Conservation (phyloP, 2,329 filamentous ascomycete species). For the Sporothrix brasiliensis region DNA sequence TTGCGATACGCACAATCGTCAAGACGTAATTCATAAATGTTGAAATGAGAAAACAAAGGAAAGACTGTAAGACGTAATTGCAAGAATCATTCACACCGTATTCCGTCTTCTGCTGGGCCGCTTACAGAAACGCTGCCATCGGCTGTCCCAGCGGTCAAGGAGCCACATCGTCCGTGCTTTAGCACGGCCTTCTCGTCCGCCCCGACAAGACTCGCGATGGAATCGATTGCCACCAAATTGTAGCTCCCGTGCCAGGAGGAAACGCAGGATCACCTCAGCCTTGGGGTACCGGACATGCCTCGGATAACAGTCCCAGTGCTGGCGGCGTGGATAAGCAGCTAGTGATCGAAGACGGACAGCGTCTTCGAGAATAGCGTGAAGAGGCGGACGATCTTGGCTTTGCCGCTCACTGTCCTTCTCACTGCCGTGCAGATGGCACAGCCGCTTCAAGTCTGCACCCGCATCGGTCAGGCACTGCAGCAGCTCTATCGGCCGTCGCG, state of each 20-base stretch:
- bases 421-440: neutral
- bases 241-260: slow-evolving; percentile 24
- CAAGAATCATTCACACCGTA: neutral
- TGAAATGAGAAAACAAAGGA: neutral
- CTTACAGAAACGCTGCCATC: slow-evolving; percentile 23
- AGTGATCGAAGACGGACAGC: slow-evolving; percentile 28
- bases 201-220: neutral
- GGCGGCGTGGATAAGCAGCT: slow-evolving; percentile 27
- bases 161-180: slow-evolving; percentile 20
- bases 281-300: slow-evolving; percentile 4
- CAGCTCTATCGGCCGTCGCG: slow-evolving; percentile 29
- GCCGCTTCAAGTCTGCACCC: slow-evolving; percentile 17
- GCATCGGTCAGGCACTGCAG: slow-evolving; percentile 30
- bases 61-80: neutral
- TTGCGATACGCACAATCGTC: neutral
- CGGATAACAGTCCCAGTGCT: slow-evolving; percentile 32
- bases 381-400: neutral
- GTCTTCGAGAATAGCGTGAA: slow-evolving; percentile 24
- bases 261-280: slow-evolving; percentile 23
- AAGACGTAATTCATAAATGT: neutral
- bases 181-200: neutral
- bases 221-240: neutral
- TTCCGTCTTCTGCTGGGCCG: neutral
- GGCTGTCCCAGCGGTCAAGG: slow-evolving; percentile 30
- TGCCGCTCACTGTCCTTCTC: neutral